Evolutionary conservation across 2,329 filamentous ascomycete genomes (phyloP).

Genomic region (Chlorencoelia australis): DNA sequence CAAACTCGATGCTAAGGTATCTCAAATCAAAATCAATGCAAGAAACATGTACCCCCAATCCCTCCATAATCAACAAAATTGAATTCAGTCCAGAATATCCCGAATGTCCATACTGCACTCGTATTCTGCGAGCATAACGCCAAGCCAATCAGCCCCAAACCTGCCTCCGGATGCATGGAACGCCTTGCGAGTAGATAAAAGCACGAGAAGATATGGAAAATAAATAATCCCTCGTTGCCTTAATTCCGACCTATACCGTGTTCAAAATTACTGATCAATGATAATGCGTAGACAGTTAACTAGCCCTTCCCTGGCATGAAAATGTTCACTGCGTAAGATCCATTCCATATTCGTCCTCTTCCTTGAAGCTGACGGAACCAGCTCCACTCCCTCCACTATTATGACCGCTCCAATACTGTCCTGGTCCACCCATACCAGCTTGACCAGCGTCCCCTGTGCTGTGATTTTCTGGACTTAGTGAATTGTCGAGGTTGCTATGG

Average conservation of each 20-base stretch:
- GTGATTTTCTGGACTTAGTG: constrained; percentile 40
- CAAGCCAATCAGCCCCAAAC: constrained; percentile 16
- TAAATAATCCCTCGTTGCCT: constrained; percentile 5
- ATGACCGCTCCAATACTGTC: constrained; percentile 56
- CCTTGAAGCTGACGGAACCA: constrained; percentile 67
- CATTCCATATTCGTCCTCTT: constrained; percentile 91
- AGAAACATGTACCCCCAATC: too few species aligned
- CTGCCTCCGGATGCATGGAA: constrained; percentile 27
- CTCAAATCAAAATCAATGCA: too few species aligned
- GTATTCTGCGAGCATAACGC: constrained; percentile 21
- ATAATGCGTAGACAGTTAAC: not conserved
- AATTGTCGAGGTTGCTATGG: constrained; percentile 30
- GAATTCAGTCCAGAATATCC: not conserved
- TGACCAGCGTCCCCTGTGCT: constrained; percentile 24
- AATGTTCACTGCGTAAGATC: constrained; percentile 44
- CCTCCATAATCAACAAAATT: too few species aligned
- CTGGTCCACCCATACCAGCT: constrained; percentile 23
- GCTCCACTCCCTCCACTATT: constrained; percentile 64
- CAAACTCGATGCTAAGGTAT: too few species aligned
- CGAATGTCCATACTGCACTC: constrained; percentile 9
- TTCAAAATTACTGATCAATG: not conserved
- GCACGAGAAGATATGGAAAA: constrained; percentile 14
- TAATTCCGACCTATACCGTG: not conserved
- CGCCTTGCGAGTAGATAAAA: constrained; percentile 22
- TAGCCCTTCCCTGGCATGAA: constrained; percentile 1